Evolutionary conservation across 495 filamentous ascomycete species (phyloP).

Genomic region (Neurospora pannonica): DNA sequence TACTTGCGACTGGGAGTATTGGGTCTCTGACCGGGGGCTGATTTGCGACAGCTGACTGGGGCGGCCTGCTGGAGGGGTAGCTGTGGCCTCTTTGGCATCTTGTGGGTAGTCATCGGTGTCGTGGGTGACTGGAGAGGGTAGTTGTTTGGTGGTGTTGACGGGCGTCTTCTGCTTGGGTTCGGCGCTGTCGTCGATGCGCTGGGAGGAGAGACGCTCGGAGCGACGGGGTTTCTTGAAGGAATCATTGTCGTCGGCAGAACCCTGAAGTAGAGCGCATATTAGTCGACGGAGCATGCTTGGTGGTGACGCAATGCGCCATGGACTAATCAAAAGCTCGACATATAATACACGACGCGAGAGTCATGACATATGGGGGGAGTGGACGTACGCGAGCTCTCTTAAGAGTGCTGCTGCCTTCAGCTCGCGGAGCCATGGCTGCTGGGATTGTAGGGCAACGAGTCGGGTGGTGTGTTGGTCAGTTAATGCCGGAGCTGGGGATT

Average conservation of each 20-base stretch:
- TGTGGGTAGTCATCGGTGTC: constrained; percentile 45
- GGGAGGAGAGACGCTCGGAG: constrained; percentile 47
- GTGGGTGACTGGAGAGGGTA: constrained; percentile 78
- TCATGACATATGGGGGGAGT: not conserved
- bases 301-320: constrained; percentile 5
- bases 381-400: constrained; percentile 37
- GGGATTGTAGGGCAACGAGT: not conserved
- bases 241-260: constrained; percentile 34
- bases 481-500: not conserved
- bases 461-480: not conserved
- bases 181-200: constrained; percentile 25
- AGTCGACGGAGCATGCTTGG: constrained; percentile 20
- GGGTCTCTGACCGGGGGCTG: constrained; percentile 20
- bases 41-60: constrained; percentile 46
- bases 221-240: constrained; percentile 58
- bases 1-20: constrained; percentile 35
- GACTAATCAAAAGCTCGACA: not conserved
- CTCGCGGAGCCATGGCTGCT: constrained; percentile 41
- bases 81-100: constrained; percentile 60
- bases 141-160: constrained; percentile 52
- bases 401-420: constrained; percentile 46
- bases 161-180: constrained; percentile 45
- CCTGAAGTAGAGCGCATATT: constrained; percentile 26
- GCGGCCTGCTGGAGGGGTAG: constrained; percentile 57
- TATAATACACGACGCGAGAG: constrained; percentile 1